These are phyloP conservation scores for Lentinus tigrinus DNA, from an alignment of 768 basidiomycete species.

Conservation along the genomic window DNA sequence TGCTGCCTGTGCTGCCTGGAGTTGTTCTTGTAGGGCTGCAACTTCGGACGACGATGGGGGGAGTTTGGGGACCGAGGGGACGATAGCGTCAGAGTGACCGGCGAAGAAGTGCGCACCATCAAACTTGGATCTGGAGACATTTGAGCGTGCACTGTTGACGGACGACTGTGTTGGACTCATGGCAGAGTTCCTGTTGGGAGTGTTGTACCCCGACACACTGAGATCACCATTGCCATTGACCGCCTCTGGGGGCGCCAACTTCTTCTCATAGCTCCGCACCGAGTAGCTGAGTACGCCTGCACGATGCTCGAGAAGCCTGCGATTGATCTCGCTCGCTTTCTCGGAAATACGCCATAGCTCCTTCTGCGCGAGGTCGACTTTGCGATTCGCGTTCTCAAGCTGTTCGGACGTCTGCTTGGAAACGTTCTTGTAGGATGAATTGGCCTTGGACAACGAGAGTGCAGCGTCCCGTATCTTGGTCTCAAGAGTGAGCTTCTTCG, in stretches of 20 bases:
- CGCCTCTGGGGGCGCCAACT: conserved; percentile 32
- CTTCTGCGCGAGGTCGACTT: conserved; percentile 67
- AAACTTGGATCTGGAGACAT: conserved; percentile 57
- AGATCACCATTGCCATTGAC: conserved; percentile 32
- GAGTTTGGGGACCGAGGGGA: conserved; percentile 44
- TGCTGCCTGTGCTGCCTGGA: conserved; percentile 59
- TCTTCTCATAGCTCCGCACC: conserved; percentile 64
- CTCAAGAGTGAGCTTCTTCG: conserved; percentile 76
- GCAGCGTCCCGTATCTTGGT: conserved; percentile 89
- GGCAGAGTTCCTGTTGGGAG: conserved; percentile 49
- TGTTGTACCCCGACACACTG: conserved; percentile 51
- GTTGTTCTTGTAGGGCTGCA: conserved; percentile 57
- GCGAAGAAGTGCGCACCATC: conserved; percentile 86
- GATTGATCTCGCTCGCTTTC: conserved; percentile 60
- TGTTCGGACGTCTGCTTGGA: conserved; percentile 70
- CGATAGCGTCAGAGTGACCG: conserved; percentile 68
- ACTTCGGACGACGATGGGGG: conserved; percentile 48
- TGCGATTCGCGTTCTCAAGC: conserved; percentile 68
- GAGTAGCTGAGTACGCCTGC: conserved; percentile 77
- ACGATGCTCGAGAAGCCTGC: conserved; percentile 74
- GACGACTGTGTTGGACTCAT: conserved; percentile 50
- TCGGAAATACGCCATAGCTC: conserved; percentile 71
- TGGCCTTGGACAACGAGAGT: conserved; percentile 67
- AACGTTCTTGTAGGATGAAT: conserved; percentile 52
- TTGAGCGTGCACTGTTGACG: conserved; percentile 39